Evolutionary conservation across 129 eudicot species (phyloP), one percentile per base, ranked within the genome.

Genomic region (Escallonia rubra): DNA sequence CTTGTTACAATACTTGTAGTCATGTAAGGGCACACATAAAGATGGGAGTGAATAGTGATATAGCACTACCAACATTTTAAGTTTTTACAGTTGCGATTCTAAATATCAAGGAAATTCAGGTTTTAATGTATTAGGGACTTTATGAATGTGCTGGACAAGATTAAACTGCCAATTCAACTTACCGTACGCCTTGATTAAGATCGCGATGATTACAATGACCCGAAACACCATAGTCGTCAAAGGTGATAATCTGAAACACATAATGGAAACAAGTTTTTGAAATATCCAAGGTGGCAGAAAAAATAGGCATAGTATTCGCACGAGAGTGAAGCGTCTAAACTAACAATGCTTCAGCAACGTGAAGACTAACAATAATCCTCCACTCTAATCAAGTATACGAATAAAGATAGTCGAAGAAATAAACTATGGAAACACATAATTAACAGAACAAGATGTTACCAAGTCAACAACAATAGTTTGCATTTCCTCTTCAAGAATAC

Each of bases 161-260:
- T 56, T 10, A 67, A 8, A 76, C 62, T 51, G 41, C 14, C 59
- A 43, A 5, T 38, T 10, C 63, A 40, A 73, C 86, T 80, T 71
- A 92, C 98, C 78, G 79, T 65, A 92, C 87, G 34, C 98, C 98
- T 49, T 47, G 84, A 68, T 86, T 73, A 15, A 88, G 85, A 64
- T 92, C 98, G 42, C 95, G 65, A 65, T 92, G 98, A 78, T 92
- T 92, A 76, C 96, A 86, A 67, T 92, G 98, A 54, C 96, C 95
- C 10, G 98, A 92, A 65, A 92, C 91, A 47, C 98, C 98, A 68
- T 86, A 82, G 16, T 74, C 67, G 75, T 92, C 98, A 64, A 92
- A 92, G 13, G 95, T 86, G 60, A 92, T 69, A 61, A 92, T 81
- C 98, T 92, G 85, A 57, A 75, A 79, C 23, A 34, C 58, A 67